A percentile compares a stretch with the other conserved stretches of the same genome.
These are phyloP conservation scores for Psilocybe cyanescens DNA, from an alignment of 768 basidiomycete species.

Conservation along the genomic window DNA sequence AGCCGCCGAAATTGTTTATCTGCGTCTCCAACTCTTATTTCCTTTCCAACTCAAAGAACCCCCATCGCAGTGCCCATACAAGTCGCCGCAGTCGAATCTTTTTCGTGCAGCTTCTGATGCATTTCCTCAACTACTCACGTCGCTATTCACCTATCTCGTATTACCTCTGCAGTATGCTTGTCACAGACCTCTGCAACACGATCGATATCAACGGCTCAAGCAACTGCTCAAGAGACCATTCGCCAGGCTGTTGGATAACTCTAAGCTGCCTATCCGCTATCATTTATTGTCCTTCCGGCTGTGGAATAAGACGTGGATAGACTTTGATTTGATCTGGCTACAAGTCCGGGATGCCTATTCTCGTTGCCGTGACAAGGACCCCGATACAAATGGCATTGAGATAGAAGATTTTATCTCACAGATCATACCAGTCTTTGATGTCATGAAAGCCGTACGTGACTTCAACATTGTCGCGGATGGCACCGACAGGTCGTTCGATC, in stretches of 20 bases:
- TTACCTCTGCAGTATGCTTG: background rate
- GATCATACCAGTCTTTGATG: background rate
- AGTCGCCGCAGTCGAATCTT: constrained; percentile 16
- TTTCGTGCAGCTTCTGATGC: background rate
- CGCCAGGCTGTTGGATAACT: background rate
- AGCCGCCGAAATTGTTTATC: constrained; percentile 7
- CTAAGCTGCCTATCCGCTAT: background rate
- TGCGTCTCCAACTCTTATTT: background rate
- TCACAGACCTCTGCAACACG: background rate
- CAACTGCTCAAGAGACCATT: background rate
- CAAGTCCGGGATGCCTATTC: background rate
- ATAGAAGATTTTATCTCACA: background rate
- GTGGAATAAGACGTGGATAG: background rate
- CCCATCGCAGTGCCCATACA: constrained; percentile 16
- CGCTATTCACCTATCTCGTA: background rate
- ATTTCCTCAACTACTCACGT: background rate
- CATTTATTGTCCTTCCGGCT: background rate
- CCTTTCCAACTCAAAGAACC: background rate
- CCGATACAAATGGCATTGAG: too few relatives aligned
- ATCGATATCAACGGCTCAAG: background rate
- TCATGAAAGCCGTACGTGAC: background rate
- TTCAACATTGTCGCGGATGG: background rate
- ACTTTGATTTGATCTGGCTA: background rate
- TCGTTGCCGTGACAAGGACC: background rate
- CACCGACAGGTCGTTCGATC: background rate